Percentiles rank a stretch among this genome's conserved stretches.
phyloP scores from a whole-genome alignment of 805 yeast genomes.

The Barnettozyma sp. region DNA sequence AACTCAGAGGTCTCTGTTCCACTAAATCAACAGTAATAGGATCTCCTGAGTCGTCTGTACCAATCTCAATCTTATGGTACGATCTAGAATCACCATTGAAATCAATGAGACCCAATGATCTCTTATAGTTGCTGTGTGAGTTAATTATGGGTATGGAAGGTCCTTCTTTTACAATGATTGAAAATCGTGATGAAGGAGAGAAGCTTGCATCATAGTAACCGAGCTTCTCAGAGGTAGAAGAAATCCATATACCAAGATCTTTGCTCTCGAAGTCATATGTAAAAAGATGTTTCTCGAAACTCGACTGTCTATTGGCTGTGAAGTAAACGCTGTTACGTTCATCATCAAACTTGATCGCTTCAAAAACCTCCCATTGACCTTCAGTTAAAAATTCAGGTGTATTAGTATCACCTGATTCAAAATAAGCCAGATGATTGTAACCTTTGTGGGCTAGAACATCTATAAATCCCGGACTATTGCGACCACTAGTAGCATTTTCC shows the following conservation, averaged over 20 bases:
- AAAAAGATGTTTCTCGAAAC: constrained; percentile 49
- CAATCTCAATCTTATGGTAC: constrained; percentile 19
- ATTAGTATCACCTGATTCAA: constrained; percentile 36
- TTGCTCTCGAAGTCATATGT: constrained; percentile 34
- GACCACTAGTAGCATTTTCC: constrained; percentile 24
- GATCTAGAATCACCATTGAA: constrained; percentile 14
- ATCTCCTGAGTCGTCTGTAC: constrained; percentile 15
- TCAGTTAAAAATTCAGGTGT: constrained; percentile 36
- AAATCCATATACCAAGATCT: constrained; percentile 12
- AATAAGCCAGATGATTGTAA: constrained; percentile 59
- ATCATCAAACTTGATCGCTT: constrained; percentile 40
- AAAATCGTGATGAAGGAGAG: constrained; percentile 51
- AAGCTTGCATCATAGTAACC: constrained; percentile 46
- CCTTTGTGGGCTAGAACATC: constrained; percentile 51
- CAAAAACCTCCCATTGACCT: constrained; percentile 48
- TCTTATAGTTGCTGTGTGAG: constrained; percentile 8
- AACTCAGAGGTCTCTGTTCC: constrained; percentile 56
- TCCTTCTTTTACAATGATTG: constrained; percentile 30
- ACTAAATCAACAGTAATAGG: constrained; percentile 39
- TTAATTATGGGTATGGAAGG: constrained; percentile 20
- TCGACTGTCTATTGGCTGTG: constrained; percentile 47
- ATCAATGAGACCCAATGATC: constrained; percentile 14
- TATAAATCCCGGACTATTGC: constrained; percentile 46
- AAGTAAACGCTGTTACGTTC: constrained; percentile 46
- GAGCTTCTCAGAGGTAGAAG: constrained; percentile 30